Conservation (phyloP, 805 yeast genomes). For the Nakazawaea ernobii region DNA sequence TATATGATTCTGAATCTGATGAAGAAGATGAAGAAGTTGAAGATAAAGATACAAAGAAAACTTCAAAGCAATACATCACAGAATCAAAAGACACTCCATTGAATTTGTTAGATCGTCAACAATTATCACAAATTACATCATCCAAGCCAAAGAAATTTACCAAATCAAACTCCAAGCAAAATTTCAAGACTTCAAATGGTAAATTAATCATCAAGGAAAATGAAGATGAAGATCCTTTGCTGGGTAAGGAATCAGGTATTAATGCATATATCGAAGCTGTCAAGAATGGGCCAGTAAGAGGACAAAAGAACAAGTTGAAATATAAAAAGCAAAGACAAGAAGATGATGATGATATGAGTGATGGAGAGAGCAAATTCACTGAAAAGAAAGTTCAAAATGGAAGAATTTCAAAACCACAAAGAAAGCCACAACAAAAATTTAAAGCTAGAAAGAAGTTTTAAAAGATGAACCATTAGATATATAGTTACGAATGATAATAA, state of each 20-base stretch:
- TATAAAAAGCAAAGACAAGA: conserved; percentile 10
- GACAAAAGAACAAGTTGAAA: conserved; percentile 76
- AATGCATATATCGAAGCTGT: conserved; percentile 94
- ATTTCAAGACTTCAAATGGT: conserved; percentile 55
- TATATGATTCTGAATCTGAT: conserved; percentile 65
- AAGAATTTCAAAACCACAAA: conserved; percentile 21
- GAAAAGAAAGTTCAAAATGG: conserved; percentile 14
- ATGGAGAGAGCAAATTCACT: conserved; percentile 27
- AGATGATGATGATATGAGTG: conserved; percentile 27
- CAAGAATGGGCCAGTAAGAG: conserved; percentile 87
- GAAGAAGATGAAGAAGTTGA: conserved; percentile 45
- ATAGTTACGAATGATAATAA: too few species aligned
- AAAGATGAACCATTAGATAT: neutral
- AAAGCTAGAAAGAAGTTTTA: conserved; percentile 57
- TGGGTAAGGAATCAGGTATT: conserved; percentile 52
- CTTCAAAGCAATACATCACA: conserved; percentile 60
- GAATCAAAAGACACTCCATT: conserved; percentile 73
- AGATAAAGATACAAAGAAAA: conserved; percentile 20
- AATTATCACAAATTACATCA: conserved; percentile 85
- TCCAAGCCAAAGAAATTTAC: conserved; percentile 66
- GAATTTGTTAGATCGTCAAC: conserved; percentile 79
- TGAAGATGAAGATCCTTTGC: conserved; percentile 41
- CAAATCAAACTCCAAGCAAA: conserved; percentile 36
- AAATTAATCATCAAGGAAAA: conserved; percentile 59
- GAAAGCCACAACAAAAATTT: conserved; percentile 38